Evolutionary conservation across 345 rosid species (phyloP), one percentile per base, ranked within the genome.

Genomic region (Eucalyptus paniculata): DNA sequence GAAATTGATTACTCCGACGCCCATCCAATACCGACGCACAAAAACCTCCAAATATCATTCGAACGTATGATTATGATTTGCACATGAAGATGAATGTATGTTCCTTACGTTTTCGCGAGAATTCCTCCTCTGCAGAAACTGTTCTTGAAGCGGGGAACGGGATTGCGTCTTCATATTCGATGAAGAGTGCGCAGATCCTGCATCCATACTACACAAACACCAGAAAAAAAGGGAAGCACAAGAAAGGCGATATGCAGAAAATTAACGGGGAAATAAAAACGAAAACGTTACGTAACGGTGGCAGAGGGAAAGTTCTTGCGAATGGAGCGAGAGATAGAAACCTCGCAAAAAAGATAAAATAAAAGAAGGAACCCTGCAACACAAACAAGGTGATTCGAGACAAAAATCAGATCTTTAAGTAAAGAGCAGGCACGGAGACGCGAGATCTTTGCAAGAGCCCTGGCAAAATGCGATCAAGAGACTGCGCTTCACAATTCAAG

Each of bases 61-160:
- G 37, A 50, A 50, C 14, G 37, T 13, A 62, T 62, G 34, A 62
- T 62, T 62, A 62, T 62, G 58, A 62, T 62, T 13, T 30, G 69
- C 69, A 45, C 37, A 7, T 51, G 34, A 7, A 56, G 19, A 23
- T 34, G n/a, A 23, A 17, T 40, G n/a, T 9, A 10, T 53, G 23
- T 44, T 58, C 50, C 90, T 89, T 89, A 91, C 93, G 87, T 92
- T 92, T 42, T 92, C 93, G 16, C 87, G 54, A 32, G 91, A 90
- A 58, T 80, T 85, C 58, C 54, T 90, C 69, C 90, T 90, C 50
- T 86, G 92, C 82, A 88, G 85, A 69, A 89, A 40, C 90, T 88
- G 91, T 65, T 92, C 92, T 89, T 90, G 92, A 86, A 91, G 92
- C 26, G 92, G 92, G 90, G 86, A 89, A 77, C 92, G 89, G 42